Evolutionary conservation across 2,329 filamentous ascomycete species (phyloP).

Genomic region (Chaetomium globosum): DNA sequence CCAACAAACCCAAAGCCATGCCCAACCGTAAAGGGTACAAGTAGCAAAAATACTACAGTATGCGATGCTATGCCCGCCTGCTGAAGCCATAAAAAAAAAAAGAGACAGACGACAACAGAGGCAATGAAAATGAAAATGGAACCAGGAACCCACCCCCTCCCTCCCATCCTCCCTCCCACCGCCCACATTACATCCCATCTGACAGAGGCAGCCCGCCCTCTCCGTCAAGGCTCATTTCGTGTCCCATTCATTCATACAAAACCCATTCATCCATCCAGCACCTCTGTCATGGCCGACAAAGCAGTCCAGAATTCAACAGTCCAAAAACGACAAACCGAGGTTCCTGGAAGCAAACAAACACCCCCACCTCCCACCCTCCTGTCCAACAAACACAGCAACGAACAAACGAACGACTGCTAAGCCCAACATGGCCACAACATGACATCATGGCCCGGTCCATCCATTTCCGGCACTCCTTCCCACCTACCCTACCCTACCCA

Average conservation of each 20-base stretch:
- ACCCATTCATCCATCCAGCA: constrained; percentile 9
- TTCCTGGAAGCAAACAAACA: neutral
- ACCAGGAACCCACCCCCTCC: neutral
- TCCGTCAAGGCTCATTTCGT: neutral
- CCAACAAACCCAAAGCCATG: constrained; percentile 9
- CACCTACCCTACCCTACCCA: neutral
- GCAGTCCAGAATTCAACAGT: neutral
- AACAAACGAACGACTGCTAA: neutral
- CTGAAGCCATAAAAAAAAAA: neutral
- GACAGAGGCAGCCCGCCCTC: constrained; percentile 1
- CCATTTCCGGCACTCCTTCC: neutral
- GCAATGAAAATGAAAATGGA: neutral
- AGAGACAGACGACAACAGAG: neutral
- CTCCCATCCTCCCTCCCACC: neutral
- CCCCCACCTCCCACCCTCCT: neutral
- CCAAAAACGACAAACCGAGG: neutral
- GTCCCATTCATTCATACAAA: constrained; percentile 8
- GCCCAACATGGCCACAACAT: constrained; percentile 11
- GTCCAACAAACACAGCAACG: constrained; percentile 1
- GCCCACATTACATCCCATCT: constrained; percentile 6
- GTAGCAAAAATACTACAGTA: constrained; percentile 16
- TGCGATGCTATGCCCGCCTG: constrained; percentile 19
- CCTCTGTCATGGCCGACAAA: neutral
- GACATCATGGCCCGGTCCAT: constrained; percentile 11
- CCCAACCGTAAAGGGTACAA: constrained; percentile 10